phyloP scores from a whole-genome alignment of 306 rosid genomes.

The Dicorynia guianensis region DNA sequence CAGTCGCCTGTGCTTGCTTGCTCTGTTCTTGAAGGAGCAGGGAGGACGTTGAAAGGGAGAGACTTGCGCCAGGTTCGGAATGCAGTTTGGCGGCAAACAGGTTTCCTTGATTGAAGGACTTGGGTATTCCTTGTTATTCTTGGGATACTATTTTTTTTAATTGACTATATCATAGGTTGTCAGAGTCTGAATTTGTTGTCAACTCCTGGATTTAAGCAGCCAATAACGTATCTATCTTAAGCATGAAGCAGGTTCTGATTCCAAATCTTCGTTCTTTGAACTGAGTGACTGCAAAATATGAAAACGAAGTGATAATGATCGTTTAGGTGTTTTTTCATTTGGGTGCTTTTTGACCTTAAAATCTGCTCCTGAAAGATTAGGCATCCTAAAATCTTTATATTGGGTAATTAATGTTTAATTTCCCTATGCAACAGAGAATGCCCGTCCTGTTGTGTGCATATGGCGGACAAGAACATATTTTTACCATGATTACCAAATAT shows the following conservation, averaged over 20 bases:
- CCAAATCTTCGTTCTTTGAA: neutral
- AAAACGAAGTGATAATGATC: neutral
- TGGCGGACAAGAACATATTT: neutral
- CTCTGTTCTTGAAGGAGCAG: slow-evolving; percentile 86
- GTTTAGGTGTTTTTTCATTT: neutral
- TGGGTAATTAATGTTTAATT: neutral
- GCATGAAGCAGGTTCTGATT: neutral
- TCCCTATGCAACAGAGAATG: neutral
- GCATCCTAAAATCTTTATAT: neutral
- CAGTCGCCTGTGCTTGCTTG: slow-evolving; percentile 63
- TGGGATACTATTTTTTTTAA: slow-evolving; percentile 19
- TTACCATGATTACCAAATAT: neutral
- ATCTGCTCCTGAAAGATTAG: neutral
- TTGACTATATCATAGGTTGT: neutral
- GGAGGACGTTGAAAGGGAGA: slow-evolving; percentile 77
- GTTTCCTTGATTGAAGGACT: slow-evolving; percentile 69
- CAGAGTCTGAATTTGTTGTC: slow-evolving; percentile 22
- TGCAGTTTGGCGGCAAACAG: slow-evolving; percentile 80
- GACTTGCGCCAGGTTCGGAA: slow-evolving; percentile 75
- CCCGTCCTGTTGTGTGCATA: too few species aligned
- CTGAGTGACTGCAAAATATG: neutral
- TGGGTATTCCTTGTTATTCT: slow-evolving; percentile 10
- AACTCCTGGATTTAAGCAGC: slow-evolving; percentile 21
- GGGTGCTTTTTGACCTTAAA: neutral
- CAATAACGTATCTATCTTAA: slow-evolving; percentile 1